A percentile compares a stretch with the other conserved stretches of the same genome.
phyloP scores from a whole-genome alignment of 1,139 yeast genomes.

The Candida buenavistaensis region DNA sequence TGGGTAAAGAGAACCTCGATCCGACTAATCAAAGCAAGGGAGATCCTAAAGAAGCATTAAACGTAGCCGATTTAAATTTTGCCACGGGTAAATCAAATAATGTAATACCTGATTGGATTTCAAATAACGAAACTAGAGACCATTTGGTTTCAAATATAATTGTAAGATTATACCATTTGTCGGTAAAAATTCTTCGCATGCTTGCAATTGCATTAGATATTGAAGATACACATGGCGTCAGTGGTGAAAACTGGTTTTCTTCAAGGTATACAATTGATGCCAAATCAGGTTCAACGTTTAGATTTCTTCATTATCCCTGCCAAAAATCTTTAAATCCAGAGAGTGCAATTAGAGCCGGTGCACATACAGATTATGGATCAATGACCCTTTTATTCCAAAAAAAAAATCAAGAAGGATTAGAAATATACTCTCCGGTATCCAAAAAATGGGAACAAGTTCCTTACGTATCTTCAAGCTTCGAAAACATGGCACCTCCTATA shows the following conservation, averaged over 20 bases:
- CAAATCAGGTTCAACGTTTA: slow-evolving; percentile 60
- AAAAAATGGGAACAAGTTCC: slow-evolving; percentile 68
- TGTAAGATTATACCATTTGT: slow-evolving; percentile 43
- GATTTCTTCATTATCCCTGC: slow-evolving; percentile 72
- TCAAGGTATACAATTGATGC: slow-evolving; percentile 52
- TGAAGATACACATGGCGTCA: slow-evolving; percentile 36
- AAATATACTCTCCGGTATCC: slow-evolving; percentile 55
- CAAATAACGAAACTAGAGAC: slow-evolving; percentile 29
- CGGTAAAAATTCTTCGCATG: slow-evolving; percentile 43
- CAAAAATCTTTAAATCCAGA: slow-evolving; percentile 52
- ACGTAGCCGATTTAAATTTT: slow-evolving; percentile 43
- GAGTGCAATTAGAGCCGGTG: slow-evolving; percentile 73
- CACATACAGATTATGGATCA: slow-evolving; percentile 82
- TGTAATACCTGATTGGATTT: slow-evolving; percentile 47
- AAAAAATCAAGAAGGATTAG: slow-evolving; percentile 71
- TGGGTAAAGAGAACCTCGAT: slow-evolving; percentile 59
- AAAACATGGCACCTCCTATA: slow-evolving; percentile 57
- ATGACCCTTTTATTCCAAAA: slow-evolving; percentile 70
- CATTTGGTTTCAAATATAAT: slow-evolving; percentile 31
- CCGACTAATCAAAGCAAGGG: slow-evolving; percentile 47
- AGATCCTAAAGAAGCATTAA: slow-evolving; percentile 64
- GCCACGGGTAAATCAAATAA: slow-evolving; percentile 33
- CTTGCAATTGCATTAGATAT: slow-evolving; percentile 63
- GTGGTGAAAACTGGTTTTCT: slow-evolving; percentile 58
- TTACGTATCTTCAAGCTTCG: slow-evolving; percentile 36